Percentiles rank a stretch among this genome's conserved stretches.
Evolutionary conservation across 805 yeast genomes (phyloP).

Genomic region (Cyberlindnera lachancei): DNA sequence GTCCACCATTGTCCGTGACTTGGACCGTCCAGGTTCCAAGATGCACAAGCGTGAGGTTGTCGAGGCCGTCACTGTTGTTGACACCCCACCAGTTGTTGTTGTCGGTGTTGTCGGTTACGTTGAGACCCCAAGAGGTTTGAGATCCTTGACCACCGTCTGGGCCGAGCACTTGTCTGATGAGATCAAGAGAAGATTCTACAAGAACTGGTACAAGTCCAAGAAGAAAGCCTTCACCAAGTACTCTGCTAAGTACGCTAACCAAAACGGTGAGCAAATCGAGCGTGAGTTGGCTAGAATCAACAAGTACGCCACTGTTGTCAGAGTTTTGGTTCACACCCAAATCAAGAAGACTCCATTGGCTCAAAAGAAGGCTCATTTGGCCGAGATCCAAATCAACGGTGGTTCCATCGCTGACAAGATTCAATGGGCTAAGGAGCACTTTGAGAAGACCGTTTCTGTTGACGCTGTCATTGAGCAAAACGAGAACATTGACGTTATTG

Average conservation of each 20-base stretch:
- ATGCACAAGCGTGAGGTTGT: constrained; percentile 99
- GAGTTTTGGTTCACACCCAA: constrained; percentile 99
- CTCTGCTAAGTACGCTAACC: constrained; percentile 95
- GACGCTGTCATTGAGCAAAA: constrained; percentile 96
- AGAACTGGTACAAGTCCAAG: constrained; percentile 99
- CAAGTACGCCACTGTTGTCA: constrained; percentile 97
- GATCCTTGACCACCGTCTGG: constrained; percentile 99
- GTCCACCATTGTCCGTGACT: constrained; percentile 99
- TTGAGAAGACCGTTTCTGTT: constrained; percentile 96
- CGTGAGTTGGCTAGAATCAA: constrained; percentile 97
- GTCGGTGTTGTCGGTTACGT: constrained; percentile 99
- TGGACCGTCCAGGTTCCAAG: constrained; percentile 99
- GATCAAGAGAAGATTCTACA: constrained; percentile 99
- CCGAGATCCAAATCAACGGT: constrained; percentile 99
- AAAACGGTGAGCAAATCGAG: constrained; percentile 80
- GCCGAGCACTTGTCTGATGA: constrained; percentile 99
- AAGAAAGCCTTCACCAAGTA: constrained; percentile 99
- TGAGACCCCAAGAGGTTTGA: constrained; percentile 99
- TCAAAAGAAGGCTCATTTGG: constrained; percentile 99
- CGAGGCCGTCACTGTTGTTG: constrained; percentile 98
- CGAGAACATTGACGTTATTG: constrained; percentile 97
- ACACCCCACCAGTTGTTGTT: constrained; percentile 97
- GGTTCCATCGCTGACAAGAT: constrained; percentile 97
- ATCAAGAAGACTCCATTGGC: constrained; percentile 97
- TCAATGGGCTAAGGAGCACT: constrained; percentile 97